These are phyloP conservation scores for Akanthomyces lecanii DNA, from an alignment of 2,329 filamentous ascomycete genomes.

Conservation along the genomic window DNA sequence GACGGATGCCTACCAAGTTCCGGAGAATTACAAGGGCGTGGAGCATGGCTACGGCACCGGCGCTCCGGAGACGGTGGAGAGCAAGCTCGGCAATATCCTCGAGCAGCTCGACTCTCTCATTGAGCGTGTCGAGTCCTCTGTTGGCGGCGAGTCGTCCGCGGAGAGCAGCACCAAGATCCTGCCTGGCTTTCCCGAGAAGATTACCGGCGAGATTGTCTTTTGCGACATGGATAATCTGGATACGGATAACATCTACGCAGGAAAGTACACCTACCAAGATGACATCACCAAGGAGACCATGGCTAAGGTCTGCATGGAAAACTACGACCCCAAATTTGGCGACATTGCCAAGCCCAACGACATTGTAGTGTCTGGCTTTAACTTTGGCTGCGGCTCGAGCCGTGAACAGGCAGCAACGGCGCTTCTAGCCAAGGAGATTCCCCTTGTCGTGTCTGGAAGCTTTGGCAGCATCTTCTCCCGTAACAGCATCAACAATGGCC, in stretches of 20 bases:
- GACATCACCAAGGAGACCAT: slow-evolving; percentile 71
- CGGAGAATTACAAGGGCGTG: slow-evolving; percentile 38
- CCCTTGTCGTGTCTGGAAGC: slow-evolving; percentile 73
- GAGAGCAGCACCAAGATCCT: slow-evolving; percentile 61
- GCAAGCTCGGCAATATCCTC: slow-evolving; percentile 2
- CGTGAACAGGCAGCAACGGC: slow-evolving; percentile 84
- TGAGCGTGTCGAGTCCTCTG: slow-evolving; percentile 17
- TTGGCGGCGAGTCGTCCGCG: slow-evolving; percentile 16
- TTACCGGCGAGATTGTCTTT: slow-evolving; percentile 84
- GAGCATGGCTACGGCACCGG: slow-evolving; percentile 20
- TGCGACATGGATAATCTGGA: slow-evolving; percentile 79
- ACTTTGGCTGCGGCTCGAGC: slow-evolving; percentile 80
- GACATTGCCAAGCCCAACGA: slow-evolving; percentile 63
- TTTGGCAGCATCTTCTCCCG: slow-evolving; percentile 81
- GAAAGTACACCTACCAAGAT: slow-evolving; percentile 90
- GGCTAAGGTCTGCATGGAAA: slow-evolving; percentile 88
- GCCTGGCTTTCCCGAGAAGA: slow-evolving; percentile 79
- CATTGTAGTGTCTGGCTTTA: slow-evolving; percentile 80
- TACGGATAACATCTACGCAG: slow-evolving; percentile 79
- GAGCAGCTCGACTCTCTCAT: slow-evolving; percentile 22
- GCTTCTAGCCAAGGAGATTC: slow-evolving; percentile 74
- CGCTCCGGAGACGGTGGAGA: not conserved
- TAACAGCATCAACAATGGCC: slow-evolving; percentile 73
- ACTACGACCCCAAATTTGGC: slow-evolving; percentile 76
- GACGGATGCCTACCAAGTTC: slow-evolving; percentile 72